Percentiles rank a stretch among this genome's conserved stretches.
phyloP scores from a whole-genome alignment of 2,329 filamentous ascomycete genomes.

The Botrytis medusae region DNA sequence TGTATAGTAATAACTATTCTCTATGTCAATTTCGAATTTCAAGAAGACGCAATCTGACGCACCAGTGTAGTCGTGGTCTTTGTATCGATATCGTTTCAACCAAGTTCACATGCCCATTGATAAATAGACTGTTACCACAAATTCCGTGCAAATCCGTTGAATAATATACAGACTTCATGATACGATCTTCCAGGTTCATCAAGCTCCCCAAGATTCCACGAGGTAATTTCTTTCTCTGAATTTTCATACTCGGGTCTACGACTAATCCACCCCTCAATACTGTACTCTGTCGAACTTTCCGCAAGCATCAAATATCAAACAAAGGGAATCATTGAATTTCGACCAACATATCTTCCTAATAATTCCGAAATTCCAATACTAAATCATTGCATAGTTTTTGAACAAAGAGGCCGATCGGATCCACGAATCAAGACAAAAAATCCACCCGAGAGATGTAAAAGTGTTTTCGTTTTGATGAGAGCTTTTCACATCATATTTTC shows the following conservation, averaged over 20 bases:
- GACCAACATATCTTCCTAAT: neutral
- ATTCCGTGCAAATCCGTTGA: neutral
- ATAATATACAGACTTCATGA: neutral
- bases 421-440: neutral
- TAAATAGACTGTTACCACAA: neutral
- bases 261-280: neutral
- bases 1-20: neutral
- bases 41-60: neutral
- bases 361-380: neutral
- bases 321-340: neutral
- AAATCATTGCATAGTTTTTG: neutral
- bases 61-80: neutral
- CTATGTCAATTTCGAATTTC: neutral
- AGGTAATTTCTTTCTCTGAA: neutral
- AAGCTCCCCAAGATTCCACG: neutral
- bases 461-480: neutral
- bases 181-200: neutral
- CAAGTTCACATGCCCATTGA: neutral
- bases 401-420: neutral
- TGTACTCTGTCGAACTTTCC: neutral
- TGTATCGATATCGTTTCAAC: neutral
- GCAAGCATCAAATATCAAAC: neutral
- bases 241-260: neutral
- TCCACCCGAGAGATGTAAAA: neutral
- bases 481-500: neutral